Base-by-base conservation (phyloP, 2,329 filamentous ascomycete species). In the Huntiella moniliformis region DNA sequence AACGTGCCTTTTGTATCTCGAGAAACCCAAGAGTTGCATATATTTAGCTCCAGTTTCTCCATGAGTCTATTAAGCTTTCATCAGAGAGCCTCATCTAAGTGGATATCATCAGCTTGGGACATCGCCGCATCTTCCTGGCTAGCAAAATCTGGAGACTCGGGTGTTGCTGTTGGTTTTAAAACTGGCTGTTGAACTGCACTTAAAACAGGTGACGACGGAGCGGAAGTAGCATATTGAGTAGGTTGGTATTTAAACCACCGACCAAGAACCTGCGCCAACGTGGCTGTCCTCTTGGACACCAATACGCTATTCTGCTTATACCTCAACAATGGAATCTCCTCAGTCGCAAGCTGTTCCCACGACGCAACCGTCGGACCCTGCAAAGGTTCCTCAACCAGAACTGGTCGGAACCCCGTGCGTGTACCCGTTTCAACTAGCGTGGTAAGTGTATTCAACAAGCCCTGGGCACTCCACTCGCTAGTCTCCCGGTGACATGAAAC, bases 391-490 rank as follows among this genome's bases (percentile, higher is more conserved):
- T 78, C 73, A 2, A 70, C 52, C 5, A 75, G 48, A 2, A 68
- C 59, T 4, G 69, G 61, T 15, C 55, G 58, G 51, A 71, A 66
- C 1, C 56, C 58, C 5, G 60, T 57, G 13, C 67, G 63, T 33
- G 55, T 54, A 0, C 76, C 77, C 2, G 71, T 67, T 48, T 84
- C 79, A 6, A 82, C 68, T 1, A 82, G 59, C 0, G 65, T 61
- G 2, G 80, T 68, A n/a, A 75, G 65, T 1, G 76, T 77, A 48
- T 68, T 67, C 15, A 72, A 68, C 10, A 87, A 58, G 0, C 81
- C 82, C 59, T 86, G 82, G 0, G 77, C 79, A 43, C 79, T 85
- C 72, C 80, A 86, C 50, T 82, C 78, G 51, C 75, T 75, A 0
- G 78, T 81, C 45, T 73, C 67, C 17, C 72, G 68, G 57, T 87